phyloP scores from a whole-genome alignment of 495 filamentous ascomycete species.

The Amphirosellinia nigrospora region DNA sequence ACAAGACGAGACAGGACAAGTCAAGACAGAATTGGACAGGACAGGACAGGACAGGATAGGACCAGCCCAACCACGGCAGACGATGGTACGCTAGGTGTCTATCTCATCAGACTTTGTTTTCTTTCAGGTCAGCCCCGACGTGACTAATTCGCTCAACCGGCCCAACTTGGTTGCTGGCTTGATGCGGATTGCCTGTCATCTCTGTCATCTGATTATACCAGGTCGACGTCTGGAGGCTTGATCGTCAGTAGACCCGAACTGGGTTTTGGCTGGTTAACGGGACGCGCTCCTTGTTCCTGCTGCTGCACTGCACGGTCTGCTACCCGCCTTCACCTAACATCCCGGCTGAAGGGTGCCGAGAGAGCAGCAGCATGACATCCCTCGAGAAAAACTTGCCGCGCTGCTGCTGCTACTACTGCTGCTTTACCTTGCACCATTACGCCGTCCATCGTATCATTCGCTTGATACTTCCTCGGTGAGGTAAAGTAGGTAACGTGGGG shows the following conservation, averaged over 20 bases:
- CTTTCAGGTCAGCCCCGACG: constrained; percentile 24
- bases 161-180: constrained; percentile 19
- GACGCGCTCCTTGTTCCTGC: background rate
- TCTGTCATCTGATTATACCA: constrained; percentile 28
- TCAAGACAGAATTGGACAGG: too few species aligned
- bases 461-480: constrained; percentile 28
- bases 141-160: constrained; percentile 25
- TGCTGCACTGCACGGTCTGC: constrained; percentile 5
- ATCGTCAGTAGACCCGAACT: constrained; percentile 9
- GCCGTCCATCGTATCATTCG: constrained; percentile 19
- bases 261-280: constrained; percentile 16
- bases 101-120: constrained; percentile 21
- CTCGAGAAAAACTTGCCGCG: background rate
- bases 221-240: constrained; percentile 22
- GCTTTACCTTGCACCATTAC: background rate
- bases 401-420: too few species aligned
- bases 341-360: constrained; percentile 20
- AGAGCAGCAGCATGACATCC: too few species aligned
- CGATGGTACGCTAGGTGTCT: constrained; percentile 25
- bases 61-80: constrained; percentile 13
- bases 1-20: constrained; percentile 10
- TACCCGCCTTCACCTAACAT: constrained; percentile 24
- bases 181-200: constrained; percentile 26
- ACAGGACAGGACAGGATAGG: constrained; percentile 5
- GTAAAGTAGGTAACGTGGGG: constrained; percentile 23